Conservation (phyloP, 1,284 basidiomycete genomes). For the Sanguinoderma infundibulare region DNA sequence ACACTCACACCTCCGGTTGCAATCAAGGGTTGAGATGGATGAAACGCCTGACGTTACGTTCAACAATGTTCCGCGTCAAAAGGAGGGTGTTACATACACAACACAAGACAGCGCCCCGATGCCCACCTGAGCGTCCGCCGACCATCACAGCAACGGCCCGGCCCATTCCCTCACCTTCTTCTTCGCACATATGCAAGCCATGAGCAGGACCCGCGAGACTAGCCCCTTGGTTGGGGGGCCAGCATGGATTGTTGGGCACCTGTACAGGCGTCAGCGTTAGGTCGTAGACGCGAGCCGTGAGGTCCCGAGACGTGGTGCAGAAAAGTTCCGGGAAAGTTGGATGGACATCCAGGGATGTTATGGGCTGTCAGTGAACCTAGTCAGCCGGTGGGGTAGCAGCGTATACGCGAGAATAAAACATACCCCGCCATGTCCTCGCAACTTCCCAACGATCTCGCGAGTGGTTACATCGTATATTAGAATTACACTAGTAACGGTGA, state of each 20-base stretch:
- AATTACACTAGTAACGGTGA: constrained; percentile 53
- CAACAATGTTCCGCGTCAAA: background rate
- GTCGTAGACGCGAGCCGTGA: constrained; percentile 68
- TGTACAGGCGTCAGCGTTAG: constrained; percentile 40
- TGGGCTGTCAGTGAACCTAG: constrained; percentile 46
- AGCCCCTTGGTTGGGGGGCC: constrained; percentile 52
- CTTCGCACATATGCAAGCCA: constrained; percentile 61
- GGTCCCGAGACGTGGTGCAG: constrained; percentile 72
- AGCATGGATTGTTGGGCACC: constrained; percentile 54
- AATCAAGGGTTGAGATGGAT: constrained; percentile 61
- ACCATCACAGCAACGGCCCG: constrained; percentile 66
- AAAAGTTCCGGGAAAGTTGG: constrained; percentile 59
- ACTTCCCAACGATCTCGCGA: constrained; percentile 44
- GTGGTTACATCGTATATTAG: constrained; percentile 54
- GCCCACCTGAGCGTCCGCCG: constrained; percentile 73
- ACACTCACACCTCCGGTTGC: constrained; percentile 73
- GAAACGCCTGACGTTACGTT: constrained; percentile 56
- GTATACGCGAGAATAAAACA: constrained; percentile 33
- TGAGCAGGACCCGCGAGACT: constrained; percentile 71
- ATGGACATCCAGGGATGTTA: constrained; percentile 69
- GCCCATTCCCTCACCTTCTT: constrained; percentile 63
- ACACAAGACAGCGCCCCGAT: constrained; percentile 64
- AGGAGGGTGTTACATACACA: constrained; percentile 48
- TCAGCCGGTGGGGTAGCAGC: background rate
- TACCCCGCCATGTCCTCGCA: constrained; percentile 75